Conservation (phyloP, 805 yeast species). For the Candida manassasensis region DNA sequence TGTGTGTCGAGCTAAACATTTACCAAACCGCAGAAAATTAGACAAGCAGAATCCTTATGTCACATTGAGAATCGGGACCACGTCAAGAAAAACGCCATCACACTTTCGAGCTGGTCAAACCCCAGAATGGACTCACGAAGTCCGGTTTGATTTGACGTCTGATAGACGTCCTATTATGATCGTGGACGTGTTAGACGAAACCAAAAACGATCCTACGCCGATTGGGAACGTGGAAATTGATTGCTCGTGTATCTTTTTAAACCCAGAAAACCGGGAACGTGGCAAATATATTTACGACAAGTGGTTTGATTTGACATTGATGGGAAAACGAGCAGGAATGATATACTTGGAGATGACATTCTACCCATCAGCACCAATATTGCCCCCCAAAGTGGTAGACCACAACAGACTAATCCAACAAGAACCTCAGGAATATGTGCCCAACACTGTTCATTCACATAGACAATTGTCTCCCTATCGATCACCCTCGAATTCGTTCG, state of each 20-base stretch:
- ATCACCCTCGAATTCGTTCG: conserved; percentile 1
- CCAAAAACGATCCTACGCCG: conserved; percentile 78
- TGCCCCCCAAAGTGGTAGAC: conserved; percentile 32
- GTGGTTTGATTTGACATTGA: conserved; percentile 73
- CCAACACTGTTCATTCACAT: not conserved
- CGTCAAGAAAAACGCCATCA: conserved; percentile 73
- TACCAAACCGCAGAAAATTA: conserved; percentile 78
- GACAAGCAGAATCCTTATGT: conserved; percentile 95
- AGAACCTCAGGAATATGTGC: not conserved
- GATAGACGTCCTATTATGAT: conserved; percentile 61
- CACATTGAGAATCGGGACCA: conserved; percentile 73
- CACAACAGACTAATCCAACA: not conserved
- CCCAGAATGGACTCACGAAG: conserved; percentile 81
- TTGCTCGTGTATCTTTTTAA: conserved; percentile 61
- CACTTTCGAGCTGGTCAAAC: conserved; percentile 90
- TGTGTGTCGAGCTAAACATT: conserved; percentile 75
- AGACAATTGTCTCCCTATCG: not conserved
- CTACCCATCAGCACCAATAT: conserved; percentile 54
- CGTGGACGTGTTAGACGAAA: conserved; percentile 78
- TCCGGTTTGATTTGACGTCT: conserved; percentile 60
- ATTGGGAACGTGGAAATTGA: conserved; percentile 81
- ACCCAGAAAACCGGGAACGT: conserved; percentile 44
- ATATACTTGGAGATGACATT: conserved; percentile 89
- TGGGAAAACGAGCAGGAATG: conserved; percentile 78
- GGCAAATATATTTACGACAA: conserved; percentile 72